phyloP scores from a whole-genome alignment of 129 eudicot species.

The Centaurea solstitialis region DNA sequence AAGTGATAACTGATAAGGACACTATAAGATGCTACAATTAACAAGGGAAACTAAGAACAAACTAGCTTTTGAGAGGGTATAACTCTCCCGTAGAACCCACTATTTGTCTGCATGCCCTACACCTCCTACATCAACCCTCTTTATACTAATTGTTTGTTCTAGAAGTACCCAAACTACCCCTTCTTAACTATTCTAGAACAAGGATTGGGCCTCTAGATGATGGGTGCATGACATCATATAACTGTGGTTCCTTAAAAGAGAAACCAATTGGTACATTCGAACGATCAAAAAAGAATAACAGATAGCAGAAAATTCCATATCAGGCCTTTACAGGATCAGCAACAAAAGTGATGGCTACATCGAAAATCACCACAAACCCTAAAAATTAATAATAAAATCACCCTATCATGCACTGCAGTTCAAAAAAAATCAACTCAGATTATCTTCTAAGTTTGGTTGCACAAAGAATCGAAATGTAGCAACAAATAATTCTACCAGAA shows the following conservation, averaged over 20 bases:
- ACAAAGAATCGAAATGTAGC: not conserved
- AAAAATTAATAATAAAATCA: constrained; percentile 4
- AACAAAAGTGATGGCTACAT: not conserved
- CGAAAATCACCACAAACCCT: constrained; percentile 5
- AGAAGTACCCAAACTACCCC: too few relatives aligned
- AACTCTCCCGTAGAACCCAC: too few relatives aligned
- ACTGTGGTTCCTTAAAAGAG: constrained; percentile 12
- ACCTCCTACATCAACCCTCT: too few relatives aligned
- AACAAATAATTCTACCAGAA: not conserved
- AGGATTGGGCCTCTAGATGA: too few relatives aligned
- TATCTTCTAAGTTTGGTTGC: constrained; percentile 9
- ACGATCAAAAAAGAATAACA: not conserved
- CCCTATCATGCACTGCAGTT: not conserved
- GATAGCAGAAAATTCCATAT: not conserved
- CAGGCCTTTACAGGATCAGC: not conserved
- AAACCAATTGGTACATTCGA: not conserved
- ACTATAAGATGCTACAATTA: too few relatives aligned
- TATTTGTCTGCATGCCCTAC: too few relatives aligned
- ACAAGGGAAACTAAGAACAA: too few relatives aligned
- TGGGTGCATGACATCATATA: not conserved
- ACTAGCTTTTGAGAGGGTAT: too few relatives aligned
- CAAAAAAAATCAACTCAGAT: constrained; percentile 7
- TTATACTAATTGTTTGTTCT: too few relatives aligned
- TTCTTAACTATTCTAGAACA: too few relatives aligned
- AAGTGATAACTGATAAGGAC: too few relatives aligned